Evolutionary conservation across 768 basidiomycete species (phyloP).

Genomic region (Xerocomellus dryophilus): DNA sequence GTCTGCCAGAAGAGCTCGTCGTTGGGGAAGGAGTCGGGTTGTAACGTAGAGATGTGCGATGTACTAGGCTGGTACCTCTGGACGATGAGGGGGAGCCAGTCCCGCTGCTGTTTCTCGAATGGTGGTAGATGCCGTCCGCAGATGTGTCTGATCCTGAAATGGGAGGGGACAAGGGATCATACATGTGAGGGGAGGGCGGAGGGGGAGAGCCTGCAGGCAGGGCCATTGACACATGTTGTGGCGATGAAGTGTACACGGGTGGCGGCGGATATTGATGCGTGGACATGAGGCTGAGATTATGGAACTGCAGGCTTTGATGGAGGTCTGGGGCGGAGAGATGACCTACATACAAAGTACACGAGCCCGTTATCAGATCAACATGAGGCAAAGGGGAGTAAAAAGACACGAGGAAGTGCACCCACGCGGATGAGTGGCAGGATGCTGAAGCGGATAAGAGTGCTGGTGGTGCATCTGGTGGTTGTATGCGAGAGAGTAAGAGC

Average conservation of each 20-base stretch:
- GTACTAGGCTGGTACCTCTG: slow-evolving; percentile 71
- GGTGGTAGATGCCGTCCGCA: slow-evolving; percentile 76
- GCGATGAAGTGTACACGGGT: slow-evolving; percentile 57
- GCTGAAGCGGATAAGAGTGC: slow-evolving; percentile 55
- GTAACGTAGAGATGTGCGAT: slow-evolving; percentile 66
- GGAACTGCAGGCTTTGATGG: slow-evolving; percentile 61
- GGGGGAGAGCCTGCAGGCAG: slow-evolving; percentile 67
- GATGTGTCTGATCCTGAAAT: slow-evolving; percentile 89
- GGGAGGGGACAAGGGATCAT: slow-evolving; percentile 82
- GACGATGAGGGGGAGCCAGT: slow-evolving; percentile 78
- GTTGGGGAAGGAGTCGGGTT: slow-evolving; percentile 81
- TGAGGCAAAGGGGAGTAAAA: slow-evolving; percentile 45
- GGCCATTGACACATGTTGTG: slow-evolving; percentile 69
- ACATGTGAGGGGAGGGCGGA: slow-evolving; percentile 73
- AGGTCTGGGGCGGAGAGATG: slow-evolving; percentile 65
- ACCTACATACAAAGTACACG: slow-evolving; percentile 52
- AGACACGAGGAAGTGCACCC: slow-evolving; percentile 53
- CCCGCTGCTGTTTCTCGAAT: slow-evolving; percentile 67
- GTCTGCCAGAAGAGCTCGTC: slow-evolving; percentile 63
- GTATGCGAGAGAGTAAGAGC: slow-evolving; percentile 53
- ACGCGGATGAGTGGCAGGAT: slow-evolving; percentile 66
- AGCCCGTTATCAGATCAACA: slow-evolving; percentile 66
- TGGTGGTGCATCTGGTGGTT: slow-evolving; percentile 43
- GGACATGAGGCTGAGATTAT: slow-evolving; percentile 63
- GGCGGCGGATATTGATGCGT: slow-evolving; percentile 58